Evolutionary conservation across 2,329 filamentous ascomycete genomes (phyloP), one percentile per base, ranked within the genome.

Genomic region (Lachnellula cervina): DNA sequence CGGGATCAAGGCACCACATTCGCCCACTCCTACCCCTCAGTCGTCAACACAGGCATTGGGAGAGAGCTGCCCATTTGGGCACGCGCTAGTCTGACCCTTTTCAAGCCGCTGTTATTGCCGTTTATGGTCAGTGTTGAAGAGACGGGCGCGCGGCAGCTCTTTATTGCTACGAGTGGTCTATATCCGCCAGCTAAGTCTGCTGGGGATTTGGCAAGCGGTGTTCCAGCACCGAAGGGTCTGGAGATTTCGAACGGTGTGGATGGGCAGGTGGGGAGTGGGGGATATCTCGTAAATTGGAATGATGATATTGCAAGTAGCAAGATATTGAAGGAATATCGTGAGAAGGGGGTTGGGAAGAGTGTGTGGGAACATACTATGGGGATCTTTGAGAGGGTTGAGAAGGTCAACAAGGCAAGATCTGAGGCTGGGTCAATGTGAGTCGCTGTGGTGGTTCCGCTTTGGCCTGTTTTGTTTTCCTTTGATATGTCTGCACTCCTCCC

Each of bases 21-120:
- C 65, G 63, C 78, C 17, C 80, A 82, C 53, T 70, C 73, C 2
- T 78, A 71, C 53, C 77, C 78, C 0, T 74, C 76, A 3, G 66
- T 72, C 16, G 77, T 81, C 40, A 73, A 76, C 51, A 78, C 76
- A 0, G 73, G 72, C 1, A 68, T 77, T 44, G 66, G 68, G 13
- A 72, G 74, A 52, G 69, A 65, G 21, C 28, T 67, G 9, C 64
- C 64, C 2, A 17, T 58, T 9, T 65, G 56, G 59, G 62, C 55
- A 9, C 50, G 63, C n/a, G 45, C 32, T 4, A 43, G 35, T 14
- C 2, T 59, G 14, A 64, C 63, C 25, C 23, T 56, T 5, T 28
- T 61, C 6, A 54, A 32, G 13, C 59, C 62, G 5, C 9, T 66
- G 9, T 9, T 65, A 4, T 48, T 13, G 23, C 53, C 51, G 5